Base-by-base conservation (phyloP, 2,329 filamentous ascomycete species). In the Sphaerulina vaccinii region DNA sequence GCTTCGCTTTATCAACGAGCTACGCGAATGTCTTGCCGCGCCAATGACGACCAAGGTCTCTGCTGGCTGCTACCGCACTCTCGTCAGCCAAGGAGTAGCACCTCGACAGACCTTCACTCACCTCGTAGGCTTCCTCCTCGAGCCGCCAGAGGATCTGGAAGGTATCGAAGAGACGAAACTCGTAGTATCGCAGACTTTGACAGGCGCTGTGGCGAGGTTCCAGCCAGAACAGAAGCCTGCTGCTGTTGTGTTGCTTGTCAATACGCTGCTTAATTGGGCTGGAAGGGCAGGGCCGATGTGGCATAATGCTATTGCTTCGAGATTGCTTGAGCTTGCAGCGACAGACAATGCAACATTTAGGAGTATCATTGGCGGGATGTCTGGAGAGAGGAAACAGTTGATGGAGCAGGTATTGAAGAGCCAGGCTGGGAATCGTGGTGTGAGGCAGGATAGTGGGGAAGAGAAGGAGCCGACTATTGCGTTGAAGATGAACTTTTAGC, bases 401-500 rank as follows among this genome's bases (percentile, higher is more conserved):
- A 81, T 97, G 73, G 92, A 69, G 82, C 79, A 19, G 85, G 85
- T 45, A 74, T 81, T 62, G 74, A 67, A 66, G 79, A 61, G 62
- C 65, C 69, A 59, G 73, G 68, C 63, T 61, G 60, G 67, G 65
- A 66, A 53, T 73, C 75, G 61, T 70, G 67, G 49, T 63, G 71
- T 37, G 71, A 71, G 44, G 76, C 73, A 52, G 73, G 76, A 52
- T 38, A 42, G 50, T 5, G 55, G 46, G 2, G 79, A 74, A 22
- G 83, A 75, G 42, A 74, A 70, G 37, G 75, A 77, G 70, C 93
- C 93, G 10, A 93, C 78, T 57, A 99, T 99, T 77, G 90, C 90
- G 48, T 72, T 99, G 66, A 93, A 95, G 79, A 95, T 97, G 88
- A 80, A 96, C 70, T 97, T 99, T 54, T 56, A 62, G n/a, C n/a